Evolutionary conservation across 2,329 filamentous ascomycete genomes (phyloP).

Genomic region (Aspergillus aculeatinus): DNA sequence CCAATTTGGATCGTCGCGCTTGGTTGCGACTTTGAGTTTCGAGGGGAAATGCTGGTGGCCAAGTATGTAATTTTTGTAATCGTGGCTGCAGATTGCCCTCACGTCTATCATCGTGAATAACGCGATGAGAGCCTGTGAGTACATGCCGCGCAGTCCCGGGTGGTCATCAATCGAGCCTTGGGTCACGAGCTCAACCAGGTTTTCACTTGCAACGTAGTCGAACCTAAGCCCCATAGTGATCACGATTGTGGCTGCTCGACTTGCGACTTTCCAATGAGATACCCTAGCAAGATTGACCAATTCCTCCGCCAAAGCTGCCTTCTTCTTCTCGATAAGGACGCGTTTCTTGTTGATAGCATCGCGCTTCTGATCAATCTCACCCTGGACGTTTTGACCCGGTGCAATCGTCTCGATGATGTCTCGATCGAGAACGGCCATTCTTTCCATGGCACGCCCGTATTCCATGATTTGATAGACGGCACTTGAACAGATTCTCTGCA

Average conservation of each 20-base stretch:
- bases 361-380: constrained; percentile 59
- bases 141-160: constrained; percentile 77
- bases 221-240: constrained; percentile 91
- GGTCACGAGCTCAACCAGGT: constrained; percentile 79
- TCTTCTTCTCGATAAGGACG: constrained; percentile 76
- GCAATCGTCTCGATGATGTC: constrained; percentile 69
- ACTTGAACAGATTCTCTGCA: constrained; percentile 81
- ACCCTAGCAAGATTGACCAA: constrained; percentile 72
- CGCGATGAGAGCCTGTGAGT: constrained; percentile 74
- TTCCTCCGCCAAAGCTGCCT: constrained; percentile 75
- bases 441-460: constrained; percentile 83
- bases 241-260: constrained; percentile 83
- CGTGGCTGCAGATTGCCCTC: constrained; percentile 79
- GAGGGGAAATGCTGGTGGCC: constrained; percentile 77
- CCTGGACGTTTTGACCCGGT: constrained; percentile 63
- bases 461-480: constrained; percentile 85
- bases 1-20: constrained; percentile 72
- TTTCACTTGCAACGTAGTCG: constrained; percentile 75
- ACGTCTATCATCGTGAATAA: constrained; percentile 85
- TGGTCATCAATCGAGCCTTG: constrained; percentile 86
- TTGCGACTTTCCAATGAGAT: constrained; percentile 96
- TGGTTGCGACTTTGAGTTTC: constrained; percentile 70
- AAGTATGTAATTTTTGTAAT: constrained; percentile 80
- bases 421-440: constrained; percentile 78
- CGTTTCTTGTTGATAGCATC: constrained; percentile 74